Conservation (phyloP, 2,329 filamentous ascomycete species). For the Cladosporium colombiae region DNA sequence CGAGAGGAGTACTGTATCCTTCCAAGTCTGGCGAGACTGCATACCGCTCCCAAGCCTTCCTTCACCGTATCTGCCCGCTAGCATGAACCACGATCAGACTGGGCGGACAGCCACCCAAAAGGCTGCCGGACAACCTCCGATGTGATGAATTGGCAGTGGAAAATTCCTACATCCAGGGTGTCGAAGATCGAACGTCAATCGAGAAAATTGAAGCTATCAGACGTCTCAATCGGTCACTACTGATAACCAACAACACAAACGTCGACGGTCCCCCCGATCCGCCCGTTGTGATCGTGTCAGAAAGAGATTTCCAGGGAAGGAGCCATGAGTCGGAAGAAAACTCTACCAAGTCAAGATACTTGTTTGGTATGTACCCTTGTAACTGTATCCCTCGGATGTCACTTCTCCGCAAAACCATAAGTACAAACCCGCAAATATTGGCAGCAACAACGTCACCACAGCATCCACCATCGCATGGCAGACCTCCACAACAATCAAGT, state of each 20-base stretch:
- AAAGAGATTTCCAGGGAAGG: background rate
- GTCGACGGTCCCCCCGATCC: background rate
- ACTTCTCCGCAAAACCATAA: constrained; percentile 7
- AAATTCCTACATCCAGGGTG: background rate
- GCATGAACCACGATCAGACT: background rate
- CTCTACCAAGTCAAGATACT: background rate
- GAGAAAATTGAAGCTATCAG: background rate
- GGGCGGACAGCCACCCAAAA: background rate
- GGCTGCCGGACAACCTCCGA: background rate
- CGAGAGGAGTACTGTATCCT: background rate
- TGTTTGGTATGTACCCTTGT: background rate
- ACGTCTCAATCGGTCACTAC: background rate
- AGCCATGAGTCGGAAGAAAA: background rate
- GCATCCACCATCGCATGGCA: background rate
- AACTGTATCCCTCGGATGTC: background rate
- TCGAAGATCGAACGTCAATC: constrained; percentile 1
- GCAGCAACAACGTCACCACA: background rate
- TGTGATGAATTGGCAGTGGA: background rate
- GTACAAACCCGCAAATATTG: background rate
- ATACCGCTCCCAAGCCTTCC: background rate
- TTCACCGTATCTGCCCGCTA: constrained; percentile 6
- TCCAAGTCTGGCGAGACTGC: background rate
- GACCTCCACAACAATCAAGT: background rate
- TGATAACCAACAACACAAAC: background rate
- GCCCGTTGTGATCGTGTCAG: background rate